A percentile compares a stretch with the other conserved stretches of the same genome.
Evolutionary conservation across 1,284 basidiomycete genomes (phyloP).

Genomic region (Somion occarium): DNA sequence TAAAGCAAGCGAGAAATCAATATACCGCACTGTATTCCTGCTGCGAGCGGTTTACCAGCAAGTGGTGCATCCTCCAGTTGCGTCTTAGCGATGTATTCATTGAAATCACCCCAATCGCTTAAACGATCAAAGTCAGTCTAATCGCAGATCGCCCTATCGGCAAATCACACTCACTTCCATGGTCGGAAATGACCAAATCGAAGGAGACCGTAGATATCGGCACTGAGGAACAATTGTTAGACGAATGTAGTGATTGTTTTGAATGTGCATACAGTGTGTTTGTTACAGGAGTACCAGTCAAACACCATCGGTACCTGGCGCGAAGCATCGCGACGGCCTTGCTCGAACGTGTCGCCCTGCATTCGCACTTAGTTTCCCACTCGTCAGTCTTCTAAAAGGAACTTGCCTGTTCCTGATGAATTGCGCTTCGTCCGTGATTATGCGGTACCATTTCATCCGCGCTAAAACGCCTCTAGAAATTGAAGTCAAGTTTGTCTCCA

Average conservation of each 20-base stretch:
- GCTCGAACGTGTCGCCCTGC: slow-evolving; percentile 51
- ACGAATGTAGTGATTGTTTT: background rate
- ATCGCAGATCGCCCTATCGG: background rate
- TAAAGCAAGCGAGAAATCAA: slow-evolving; percentile 16
- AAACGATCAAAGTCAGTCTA: background rate
- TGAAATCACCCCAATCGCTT: slow-evolving; percentile 58
- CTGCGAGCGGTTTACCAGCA: slow-evolving; percentile 45
- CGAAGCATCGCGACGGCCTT: slow-evolving; percentile 51
- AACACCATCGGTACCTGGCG: slow-evolving; percentile 62
- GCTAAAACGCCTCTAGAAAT: slow-evolving; percentile 47
- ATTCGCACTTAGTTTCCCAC: slow-evolving; percentile 2
- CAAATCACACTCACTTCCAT: slow-evolving; percentile 40
- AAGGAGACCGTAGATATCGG: slow-evolving; percentile 64
- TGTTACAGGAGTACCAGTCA: slow-evolving; percentile 70
- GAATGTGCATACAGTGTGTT: slow-evolving; percentile 48
- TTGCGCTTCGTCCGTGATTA: slow-evolving; percentile 67
- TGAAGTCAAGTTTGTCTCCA: slow-evolving; percentile 1
- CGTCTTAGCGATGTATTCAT: slow-evolving; percentile 48
- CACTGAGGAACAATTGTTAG: slow-evolving; percentile 30
- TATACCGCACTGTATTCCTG: no score
- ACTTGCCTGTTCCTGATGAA: slow-evolving; percentile 59
- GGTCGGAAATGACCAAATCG: slow-evolving; percentile 64
- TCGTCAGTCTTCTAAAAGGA: background rate
- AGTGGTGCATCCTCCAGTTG: slow-evolving; percentile 51
- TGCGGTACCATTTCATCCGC: slow-evolving; percentile 52